Conservation (phyloP, 495 filamentous ascomycete genomes). For the Cudoniella acicularis region DNA sequence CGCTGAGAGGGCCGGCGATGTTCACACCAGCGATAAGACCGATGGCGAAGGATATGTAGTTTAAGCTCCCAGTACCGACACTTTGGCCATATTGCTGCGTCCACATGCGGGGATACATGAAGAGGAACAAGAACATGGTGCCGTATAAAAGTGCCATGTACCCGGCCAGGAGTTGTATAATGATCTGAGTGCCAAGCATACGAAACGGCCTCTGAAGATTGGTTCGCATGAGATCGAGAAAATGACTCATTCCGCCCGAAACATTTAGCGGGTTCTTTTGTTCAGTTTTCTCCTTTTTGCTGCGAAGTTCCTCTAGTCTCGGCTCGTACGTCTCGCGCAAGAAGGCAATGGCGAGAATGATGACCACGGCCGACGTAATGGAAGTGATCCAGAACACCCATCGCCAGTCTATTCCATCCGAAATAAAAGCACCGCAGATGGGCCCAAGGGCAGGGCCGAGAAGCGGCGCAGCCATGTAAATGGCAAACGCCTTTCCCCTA, state of each 20-base stretch:
- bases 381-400: not conserved
- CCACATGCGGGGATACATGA: constrained; percentile 65
- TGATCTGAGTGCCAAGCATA: constrained; percentile 49
- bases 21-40: constrained; percentile 32
- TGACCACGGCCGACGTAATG: not conserved
- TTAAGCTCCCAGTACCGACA: constrained; percentile 28
- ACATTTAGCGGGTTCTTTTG: no score
- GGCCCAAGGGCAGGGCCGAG: not conserved
- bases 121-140: constrained; percentile 70
- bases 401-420: not conserved
- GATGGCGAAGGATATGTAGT: constrained; percentile 44
- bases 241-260: not conserved
- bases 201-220: constrained; percentile 44
- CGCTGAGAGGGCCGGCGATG: constrained; percentile 27
- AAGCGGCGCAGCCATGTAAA: not conserved
- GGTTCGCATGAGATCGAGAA: no score
- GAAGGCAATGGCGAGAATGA: not conserved
- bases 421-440: not conserved
- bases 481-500: not conserved
- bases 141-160: constrained; percentile 74
- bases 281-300: not conserved
- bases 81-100: constrained; percentile 46
- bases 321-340: not conserved
- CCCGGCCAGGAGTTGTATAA: constrained; percentile 58
- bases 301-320: not conserved